These are phyloP conservation scores for Ganoderma multipileum DNA, from an alignment of 1,284 basidiomycete species.

Conservation along the genomic window DNA sequence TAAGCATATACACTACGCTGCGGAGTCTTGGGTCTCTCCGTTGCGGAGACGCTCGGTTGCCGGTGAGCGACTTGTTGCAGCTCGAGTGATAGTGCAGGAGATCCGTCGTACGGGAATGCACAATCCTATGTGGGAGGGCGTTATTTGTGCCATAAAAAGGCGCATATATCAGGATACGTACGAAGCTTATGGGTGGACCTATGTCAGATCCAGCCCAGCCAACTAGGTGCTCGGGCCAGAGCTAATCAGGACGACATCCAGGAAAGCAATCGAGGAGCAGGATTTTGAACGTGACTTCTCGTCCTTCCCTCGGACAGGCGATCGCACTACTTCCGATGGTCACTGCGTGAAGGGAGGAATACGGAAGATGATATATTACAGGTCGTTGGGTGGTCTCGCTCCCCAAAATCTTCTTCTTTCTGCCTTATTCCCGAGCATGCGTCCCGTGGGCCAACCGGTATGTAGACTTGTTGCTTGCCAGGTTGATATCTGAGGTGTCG, in stretches of 20 bases:
- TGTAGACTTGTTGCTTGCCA: neutral
- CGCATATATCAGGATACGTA: neutral
- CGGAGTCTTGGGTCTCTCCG: neutral
- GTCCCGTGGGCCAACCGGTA: neutral
- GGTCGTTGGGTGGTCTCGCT: neutral
- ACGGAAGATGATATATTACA: neutral
- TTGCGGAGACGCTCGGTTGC: neutral
- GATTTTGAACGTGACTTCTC: neutral
- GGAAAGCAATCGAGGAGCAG: slow-evolving; percentile 2
- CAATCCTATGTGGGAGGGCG: neutral
- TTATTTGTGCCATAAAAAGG: neutral
- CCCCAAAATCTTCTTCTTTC: neutral
- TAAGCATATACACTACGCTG: neutral
- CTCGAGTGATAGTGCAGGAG: neutral
- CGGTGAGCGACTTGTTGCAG: neutral
- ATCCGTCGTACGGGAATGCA: neutral
- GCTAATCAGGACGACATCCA: neutral
- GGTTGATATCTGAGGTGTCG: neutral
- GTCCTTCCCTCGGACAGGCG: neutral
- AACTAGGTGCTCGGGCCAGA: neutral
- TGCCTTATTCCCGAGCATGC: neutral
- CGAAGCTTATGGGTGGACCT: neutral
- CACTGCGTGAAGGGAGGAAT: neutral
- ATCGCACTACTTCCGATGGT: slow-evolving; percentile 1
- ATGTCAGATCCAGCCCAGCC: neutral